These are phyloP conservation scores for Termitomyces sp. DNA, from an alignment of 768 basidiomycete species.

Conservation along the genomic window DNA sequence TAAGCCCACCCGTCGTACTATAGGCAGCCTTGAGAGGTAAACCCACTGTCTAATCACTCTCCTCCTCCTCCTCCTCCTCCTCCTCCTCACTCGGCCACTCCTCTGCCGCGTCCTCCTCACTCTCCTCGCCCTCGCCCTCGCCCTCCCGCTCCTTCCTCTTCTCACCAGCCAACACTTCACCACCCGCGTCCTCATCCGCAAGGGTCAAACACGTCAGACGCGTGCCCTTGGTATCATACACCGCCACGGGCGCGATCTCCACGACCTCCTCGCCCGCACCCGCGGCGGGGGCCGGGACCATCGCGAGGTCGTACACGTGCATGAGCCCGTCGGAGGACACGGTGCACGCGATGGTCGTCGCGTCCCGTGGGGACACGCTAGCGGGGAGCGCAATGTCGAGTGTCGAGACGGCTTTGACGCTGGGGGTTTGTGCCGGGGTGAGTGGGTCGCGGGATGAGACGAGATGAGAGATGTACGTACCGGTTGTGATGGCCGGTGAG, in stretches of 20 bases:
- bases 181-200: conserved; percentile 23
- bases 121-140: conserved; percentile 1
- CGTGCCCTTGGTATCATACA: conserved; percentile 19
- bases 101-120: conserved; percentile 3
- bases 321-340: conserved; percentile 90
- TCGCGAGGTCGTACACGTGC: conserved; percentile 65
- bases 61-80: conserved; percentile 8
- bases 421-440: conserved; percentile 25
- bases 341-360: conserved; percentile 65
- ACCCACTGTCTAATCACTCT: conserved; percentile 5
- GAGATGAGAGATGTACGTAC: conserved; percentile 45
- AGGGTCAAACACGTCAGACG: conserved; percentile 22
- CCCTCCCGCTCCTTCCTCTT: conserved; percentile 20
- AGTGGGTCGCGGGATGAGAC: neutral
- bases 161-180: conserved; percentile 12
- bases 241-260: conserved; percentile 15
- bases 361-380: conserved; percentile 17
- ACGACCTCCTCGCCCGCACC: conserved; percentile 13
- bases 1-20: no score
- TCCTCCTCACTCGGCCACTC: neutral
- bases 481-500: conserved; percentile 83
- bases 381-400: conserved; percentile 53
- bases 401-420: conserved; percentile 77
- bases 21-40: no score
- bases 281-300: conserved; percentile 34